phyloP scores from a whole-genome alignment of 2,329 filamentous ascomycete genomes.

The Ceratocystis albifundus region DNA sequence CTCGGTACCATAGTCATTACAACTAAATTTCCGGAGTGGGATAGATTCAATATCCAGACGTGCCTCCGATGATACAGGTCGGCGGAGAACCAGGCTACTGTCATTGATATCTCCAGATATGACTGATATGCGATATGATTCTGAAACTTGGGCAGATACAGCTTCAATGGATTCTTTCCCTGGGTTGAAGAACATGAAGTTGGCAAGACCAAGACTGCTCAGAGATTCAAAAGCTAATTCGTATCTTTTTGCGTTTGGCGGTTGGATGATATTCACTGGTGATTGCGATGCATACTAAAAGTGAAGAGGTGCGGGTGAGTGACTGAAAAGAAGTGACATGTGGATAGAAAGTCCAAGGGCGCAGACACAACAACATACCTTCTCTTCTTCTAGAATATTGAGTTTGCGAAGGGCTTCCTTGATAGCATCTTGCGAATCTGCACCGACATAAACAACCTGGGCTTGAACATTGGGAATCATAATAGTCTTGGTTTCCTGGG shows the following conservation, averaged over 20 bases:
- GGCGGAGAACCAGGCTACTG: not conserved
- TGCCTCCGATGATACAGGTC: not conserved
- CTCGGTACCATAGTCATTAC: not conserved
- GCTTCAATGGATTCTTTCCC: not conserved
- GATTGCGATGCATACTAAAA: slow-evolving; percentile 1
- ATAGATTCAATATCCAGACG: not conserved
- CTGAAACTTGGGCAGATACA: not conserved
- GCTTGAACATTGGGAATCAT: slow-evolving; percentile 2
- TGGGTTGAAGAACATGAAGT: not conserved
- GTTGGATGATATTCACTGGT: not conserved
- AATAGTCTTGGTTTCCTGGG: not conserved
- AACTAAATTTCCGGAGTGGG: not conserved
- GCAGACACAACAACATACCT: not conserved
- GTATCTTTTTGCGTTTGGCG: not conserved
- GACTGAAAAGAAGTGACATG: too few species aligned
- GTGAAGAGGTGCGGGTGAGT: not conserved
- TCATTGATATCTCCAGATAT: not conserved
- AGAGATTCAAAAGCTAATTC: not conserved
- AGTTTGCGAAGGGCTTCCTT: not conserved
- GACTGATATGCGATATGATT: not conserved
- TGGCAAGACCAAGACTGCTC: not conserved
- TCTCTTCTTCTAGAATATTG: not conserved
- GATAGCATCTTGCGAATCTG: slow-evolving; percentile 1
- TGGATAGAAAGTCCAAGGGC: not conserved
- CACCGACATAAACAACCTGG: slow-evolving; percentile 10